Evolutionary conservation across 192 early-diverging fungal species (phyloP).

Genomic region (Backusella australiensis): DNA sequence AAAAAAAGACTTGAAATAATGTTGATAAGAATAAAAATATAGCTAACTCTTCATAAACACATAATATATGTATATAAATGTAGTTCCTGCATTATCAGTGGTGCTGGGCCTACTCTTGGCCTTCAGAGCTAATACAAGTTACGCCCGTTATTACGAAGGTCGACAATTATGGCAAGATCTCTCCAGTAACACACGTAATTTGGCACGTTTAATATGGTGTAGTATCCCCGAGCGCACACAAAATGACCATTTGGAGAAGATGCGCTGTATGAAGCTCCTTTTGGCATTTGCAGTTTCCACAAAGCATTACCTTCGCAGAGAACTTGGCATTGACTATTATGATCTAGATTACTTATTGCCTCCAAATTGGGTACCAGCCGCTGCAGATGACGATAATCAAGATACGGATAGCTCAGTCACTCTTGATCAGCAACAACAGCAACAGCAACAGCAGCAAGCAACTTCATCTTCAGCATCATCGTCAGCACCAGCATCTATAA

Average conservation of each 20-base stretch:
- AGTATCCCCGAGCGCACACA: constrained; percentile 48
- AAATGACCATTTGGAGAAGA: constrained; percentile 51
- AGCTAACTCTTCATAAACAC: neutral
- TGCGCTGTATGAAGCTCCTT: constrained; percentile 53
- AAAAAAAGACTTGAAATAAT: neutral
- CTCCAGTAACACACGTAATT: constrained; percentile 62
- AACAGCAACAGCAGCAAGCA: neutral
- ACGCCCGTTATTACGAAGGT: constrained; percentile 78
- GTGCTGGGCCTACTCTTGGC: constrained; percentile 74
- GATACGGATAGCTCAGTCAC: constrained; percentile 19
- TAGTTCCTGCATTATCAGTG: constrained; percentile 32
- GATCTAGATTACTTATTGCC: constrained; percentile 59
- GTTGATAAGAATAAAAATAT: neutral
- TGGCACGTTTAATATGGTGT: constrained; percentile 70
- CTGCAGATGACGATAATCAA: constrained; percentile 33
- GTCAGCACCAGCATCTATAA: neutral
- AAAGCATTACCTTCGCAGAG: constrained; percentile 59
- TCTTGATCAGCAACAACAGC: constrained; percentile 2
- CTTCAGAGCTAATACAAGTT: constrained; percentile 82
- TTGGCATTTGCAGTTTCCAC: constrained; percentile 53
- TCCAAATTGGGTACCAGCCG: constrained; percentile 47
- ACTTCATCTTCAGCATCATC: neutral
- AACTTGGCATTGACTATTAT: constrained; percentile 57
- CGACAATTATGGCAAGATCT: constrained; percentile 67
- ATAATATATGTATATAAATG: neutral